Conservation (phyloP, 129 eudicot species). For the Flaveria linearis region DNA sequence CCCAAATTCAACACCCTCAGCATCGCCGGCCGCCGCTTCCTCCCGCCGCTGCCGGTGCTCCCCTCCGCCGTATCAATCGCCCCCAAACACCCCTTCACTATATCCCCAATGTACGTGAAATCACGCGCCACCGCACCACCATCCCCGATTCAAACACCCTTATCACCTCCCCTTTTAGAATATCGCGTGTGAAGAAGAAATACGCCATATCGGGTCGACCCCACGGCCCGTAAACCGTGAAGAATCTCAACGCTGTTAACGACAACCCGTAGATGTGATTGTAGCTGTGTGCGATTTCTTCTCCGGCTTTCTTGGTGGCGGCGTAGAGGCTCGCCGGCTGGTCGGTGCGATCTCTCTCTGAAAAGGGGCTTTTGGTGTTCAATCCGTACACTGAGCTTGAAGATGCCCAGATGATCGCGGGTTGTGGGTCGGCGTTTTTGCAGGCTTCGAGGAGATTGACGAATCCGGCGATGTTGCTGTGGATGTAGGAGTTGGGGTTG, state of each 20-base stretch:
- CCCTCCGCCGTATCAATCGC: conserved; percentile 83
- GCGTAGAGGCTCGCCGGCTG: too few relatives aligned
- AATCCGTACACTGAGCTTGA: too few relatives aligned
- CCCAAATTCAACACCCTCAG: conserved; percentile 76
- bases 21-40: conserved; percentile 72
- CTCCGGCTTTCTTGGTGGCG: too few relatives aligned
- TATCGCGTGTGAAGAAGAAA: conserved; percentile 72
- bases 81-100: conserved; percentile 85
- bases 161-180: conserved; percentile 62
- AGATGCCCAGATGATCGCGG: too few relatives aligned
- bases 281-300: too few relatives aligned
- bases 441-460: too few relatives aligned
- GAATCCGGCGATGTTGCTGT: too few relatives aligned
- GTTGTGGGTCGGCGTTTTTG: too few relatives aligned
- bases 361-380: too few relatives aligned
- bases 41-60: conserved; percentile 89
- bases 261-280: conserved; percentile 53
- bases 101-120: conserved; percentile 84
- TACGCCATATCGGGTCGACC: conserved; percentile 94
- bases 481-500: too few relatives aligned
- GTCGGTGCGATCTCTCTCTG: too few relatives aligned
- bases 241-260: conserved; percentile 70
- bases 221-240: conserved; percentile 97
- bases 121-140: conserved; percentile 84
- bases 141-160: conserved; percentile 69